phyloP scores from a whole-genome alignment of 495 filamentous ascomycete genomes.

The Lasiosphaeria miniovina region DNA sequence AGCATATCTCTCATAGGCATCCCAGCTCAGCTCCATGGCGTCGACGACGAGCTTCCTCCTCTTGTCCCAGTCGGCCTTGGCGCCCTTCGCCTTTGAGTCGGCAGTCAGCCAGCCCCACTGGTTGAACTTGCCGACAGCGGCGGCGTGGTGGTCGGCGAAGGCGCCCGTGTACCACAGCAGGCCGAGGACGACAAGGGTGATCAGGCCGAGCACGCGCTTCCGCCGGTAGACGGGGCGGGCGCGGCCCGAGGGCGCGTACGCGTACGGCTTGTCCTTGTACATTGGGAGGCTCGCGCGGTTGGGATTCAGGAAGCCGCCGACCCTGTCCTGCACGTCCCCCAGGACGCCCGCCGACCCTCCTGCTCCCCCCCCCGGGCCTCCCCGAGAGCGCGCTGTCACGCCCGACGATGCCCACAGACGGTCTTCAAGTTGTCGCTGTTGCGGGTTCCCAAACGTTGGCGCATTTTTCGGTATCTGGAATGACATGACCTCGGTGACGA shows the following conservation, averaged over 20 bases:
- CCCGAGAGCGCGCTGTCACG: slow-evolving; percentile 17
- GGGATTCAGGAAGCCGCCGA: slow-evolving; percentile 44
- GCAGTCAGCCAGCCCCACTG: slow-evolving; percentile 44
- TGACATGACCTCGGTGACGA: slow-evolving; percentile 55
- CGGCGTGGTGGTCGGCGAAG: slow-evolving; percentile 39
- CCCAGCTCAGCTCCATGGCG: slow-evolving; percentile 85
- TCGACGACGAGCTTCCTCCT: slow-evolving; percentile 85
- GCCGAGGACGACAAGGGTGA: slow-evolving; percentile 49
- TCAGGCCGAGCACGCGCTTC: slow-evolving; percentile 51
- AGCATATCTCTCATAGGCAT: slow-evolving; percentile 86
- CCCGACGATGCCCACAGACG: slow-evolving; percentile 56
- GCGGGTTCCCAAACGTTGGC: slow-evolving; percentile 66
- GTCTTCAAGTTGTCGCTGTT: slow-evolving; percentile 62
- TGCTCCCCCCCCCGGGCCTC: slow-evolving; percentile 24
- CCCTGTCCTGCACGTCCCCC: slow-evolving; percentile 42
- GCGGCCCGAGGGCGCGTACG: slow-evolving; percentile 54
- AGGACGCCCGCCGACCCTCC: slow-evolving; percentile 33
- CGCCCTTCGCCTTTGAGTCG: slow-evolving; percentile 28
- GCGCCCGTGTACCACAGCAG: slow-evolving; percentile 59
- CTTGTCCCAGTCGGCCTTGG: slow-evolving; percentile 63
- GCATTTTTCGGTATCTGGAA: slow-evolving; percentile 65
- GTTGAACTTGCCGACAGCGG: slow-evolving; percentile 25
- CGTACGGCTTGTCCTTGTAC: slow-evolving; percentile 98
- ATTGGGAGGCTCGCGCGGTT: slow-evolving; percentile 70
- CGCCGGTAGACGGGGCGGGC: slow-evolving; percentile 47